phyloP scores from a whole-genome alignment of 805 yeast genomes.

The Saccharomycopsis amapae region DNA sequence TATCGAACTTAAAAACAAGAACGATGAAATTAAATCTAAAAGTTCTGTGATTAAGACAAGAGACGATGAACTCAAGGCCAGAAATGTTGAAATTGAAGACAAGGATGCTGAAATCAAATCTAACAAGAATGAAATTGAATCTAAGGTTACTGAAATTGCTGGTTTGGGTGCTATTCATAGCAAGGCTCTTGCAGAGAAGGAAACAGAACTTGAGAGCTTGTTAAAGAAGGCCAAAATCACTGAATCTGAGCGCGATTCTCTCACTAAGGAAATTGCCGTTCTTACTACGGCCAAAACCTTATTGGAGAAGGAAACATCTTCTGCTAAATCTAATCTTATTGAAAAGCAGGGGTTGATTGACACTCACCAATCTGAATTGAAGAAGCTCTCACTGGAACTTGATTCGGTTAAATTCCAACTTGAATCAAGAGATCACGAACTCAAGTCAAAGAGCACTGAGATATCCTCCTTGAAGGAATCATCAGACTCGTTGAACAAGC shows the following conservation, averaged over 20 bases:
- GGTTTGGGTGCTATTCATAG: too few species aligned
- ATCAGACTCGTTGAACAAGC: neutral
- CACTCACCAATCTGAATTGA: too few species aligned
- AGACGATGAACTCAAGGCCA: constrained; percentile 2
- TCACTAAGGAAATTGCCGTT: constrained; percentile 18
- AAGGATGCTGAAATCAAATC: neutral
- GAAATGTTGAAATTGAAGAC: constrained; percentile 7
- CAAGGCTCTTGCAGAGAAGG: too few species aligned
- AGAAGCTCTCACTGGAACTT: too few species aligned
- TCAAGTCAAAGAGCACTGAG: constrained; percentile 7
- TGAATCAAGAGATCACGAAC: neutral
- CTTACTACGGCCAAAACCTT: too few species aligned
- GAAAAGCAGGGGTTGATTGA: too few species aligned
- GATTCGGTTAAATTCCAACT: constrained; percentile 1
- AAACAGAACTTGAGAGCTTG: neutral
- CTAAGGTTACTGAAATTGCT: constrained; percentile 1
- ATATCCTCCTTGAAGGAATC: constrained; percentile 3
- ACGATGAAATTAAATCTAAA: constrained; percentile 9
- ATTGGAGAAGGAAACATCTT: neutral
- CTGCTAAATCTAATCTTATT: too few species aligned
- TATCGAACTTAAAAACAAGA: neutral
- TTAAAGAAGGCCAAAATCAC: too few species aligned
- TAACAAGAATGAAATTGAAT: neutral
- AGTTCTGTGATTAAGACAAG: neutral
- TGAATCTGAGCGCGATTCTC: constrained; percentile 10